Evolutionary conservation across 441 rosid species (phyloP).

Genomic region (Theobroma grandiflorum): DNA sequence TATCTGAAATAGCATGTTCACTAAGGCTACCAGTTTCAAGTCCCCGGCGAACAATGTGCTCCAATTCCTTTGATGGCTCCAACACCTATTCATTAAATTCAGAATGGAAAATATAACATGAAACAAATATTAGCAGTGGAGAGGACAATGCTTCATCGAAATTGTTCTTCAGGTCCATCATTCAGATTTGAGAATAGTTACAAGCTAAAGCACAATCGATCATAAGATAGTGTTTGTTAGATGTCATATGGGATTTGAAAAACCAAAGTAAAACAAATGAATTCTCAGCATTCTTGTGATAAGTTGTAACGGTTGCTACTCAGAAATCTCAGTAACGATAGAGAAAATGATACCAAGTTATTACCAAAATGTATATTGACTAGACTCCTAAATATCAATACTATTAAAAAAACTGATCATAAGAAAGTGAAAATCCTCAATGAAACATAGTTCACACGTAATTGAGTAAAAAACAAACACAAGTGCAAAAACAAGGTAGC

Average conservation of each 20-base stretch:
- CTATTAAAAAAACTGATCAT: neutral
- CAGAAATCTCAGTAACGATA: neutral
- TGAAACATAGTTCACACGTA: neutral
- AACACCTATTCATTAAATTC: constrained; percentile 47
- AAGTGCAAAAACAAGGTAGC: neutral
- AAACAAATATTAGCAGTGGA: neutral
- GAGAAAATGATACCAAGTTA: constrained; percentile 1
- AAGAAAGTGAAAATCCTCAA: neutral
- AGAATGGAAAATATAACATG: neutral
- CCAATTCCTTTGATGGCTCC: constrained; percentile 73
- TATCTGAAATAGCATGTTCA: constrained; percentile 47
- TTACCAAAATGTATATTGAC: neutral
- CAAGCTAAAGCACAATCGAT: neutral
- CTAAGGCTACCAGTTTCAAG: constrained; percentile 54
- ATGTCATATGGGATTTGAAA: neutral
- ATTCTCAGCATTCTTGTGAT: neutral
- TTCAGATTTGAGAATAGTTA: neutral
- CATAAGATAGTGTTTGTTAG: neutral
- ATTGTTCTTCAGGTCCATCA: neutral
- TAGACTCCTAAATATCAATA: neutral
- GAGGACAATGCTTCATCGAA: neutral
- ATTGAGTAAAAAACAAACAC: neutral
- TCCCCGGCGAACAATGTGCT: constrained; percentile 44
- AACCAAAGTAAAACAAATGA: neutral
- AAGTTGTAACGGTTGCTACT: neutral